These are phyloP conservation scores for Boletus nobilissimus DNA, from an alignment of 1,284 basidiomycete species.

Conservation along the genomic window DNA sequence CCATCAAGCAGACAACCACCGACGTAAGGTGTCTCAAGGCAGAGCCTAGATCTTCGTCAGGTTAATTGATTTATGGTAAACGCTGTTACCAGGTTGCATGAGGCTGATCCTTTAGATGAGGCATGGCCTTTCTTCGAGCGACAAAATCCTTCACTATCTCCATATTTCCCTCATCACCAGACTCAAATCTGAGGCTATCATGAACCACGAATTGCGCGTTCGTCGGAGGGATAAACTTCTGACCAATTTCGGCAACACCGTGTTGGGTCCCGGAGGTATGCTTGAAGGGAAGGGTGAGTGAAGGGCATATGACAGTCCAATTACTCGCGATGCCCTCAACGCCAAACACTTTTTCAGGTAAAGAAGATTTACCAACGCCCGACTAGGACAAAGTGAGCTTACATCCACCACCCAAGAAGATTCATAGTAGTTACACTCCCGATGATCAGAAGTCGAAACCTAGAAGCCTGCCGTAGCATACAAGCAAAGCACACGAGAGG, in stretches of 20 bases:
- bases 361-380: slow-evolving; percentile 34
- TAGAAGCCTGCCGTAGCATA: background rate
- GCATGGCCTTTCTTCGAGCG: slow-evolving; percentile 1
- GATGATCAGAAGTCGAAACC: slow-evolving; percentile 34
- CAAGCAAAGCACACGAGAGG: background rate
- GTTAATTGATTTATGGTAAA: background rate
- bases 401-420: background rate
- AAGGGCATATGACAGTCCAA: background rate
- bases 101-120: slow-evolving; percentile 22
- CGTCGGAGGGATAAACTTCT: slow-evolving; percentile 18
- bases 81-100: slow-evolving; percentile 33
- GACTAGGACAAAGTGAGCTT: slow-evolving; percentile 15
- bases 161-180: slow-evolving; percentile 26
- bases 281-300: slow-evolving; percentile 6
- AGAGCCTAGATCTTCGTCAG: slow-evolving; percentile 24
- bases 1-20: slow-evolving; percentile 27
- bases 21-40: slow-evolving; percentile 25
- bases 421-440: slow-evolving; percentile 26
- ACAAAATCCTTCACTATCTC: slow-evolving; percentile 23
- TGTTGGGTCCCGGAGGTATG: background rate
- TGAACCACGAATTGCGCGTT: slow-evolving; percentile 33
- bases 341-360: slow-evolving; percentile 28
- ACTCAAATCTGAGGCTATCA: slow-evolving; percentile 35
- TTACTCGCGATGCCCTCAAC: slow-evolving; percentile 27
- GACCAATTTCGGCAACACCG: slow-evolving; percentile 22